These are phyloP conservation scores for Claviceps fusiformis DNA, from an alignment of 2,329 filamentous ascomycete species.

Conservation along the genomic window DNA sequence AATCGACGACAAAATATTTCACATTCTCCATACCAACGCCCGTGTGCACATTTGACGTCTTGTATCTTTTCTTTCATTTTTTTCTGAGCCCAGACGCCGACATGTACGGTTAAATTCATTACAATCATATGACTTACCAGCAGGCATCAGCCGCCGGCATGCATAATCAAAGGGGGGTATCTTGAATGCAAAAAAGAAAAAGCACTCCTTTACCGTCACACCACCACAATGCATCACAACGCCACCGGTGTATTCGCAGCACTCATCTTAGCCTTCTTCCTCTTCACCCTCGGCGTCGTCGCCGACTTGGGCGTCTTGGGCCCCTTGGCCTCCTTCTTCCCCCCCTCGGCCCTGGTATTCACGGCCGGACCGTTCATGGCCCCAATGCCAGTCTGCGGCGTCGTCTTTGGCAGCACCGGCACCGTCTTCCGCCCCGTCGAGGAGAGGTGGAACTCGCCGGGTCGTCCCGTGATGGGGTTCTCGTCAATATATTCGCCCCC, in stretches of 20 bases:
- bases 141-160: too few species aligned
- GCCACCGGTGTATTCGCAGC: slow-evolving; percentile 19
- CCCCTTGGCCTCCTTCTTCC: slow-evolving; percentile 33
- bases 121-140: too few species aligned
- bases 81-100: too few species aligned
- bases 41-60: too few species aligned
- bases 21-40: too few species aligned
- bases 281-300: slow-evolving; percentile 28
- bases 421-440: slow-evolving; percentile 42
- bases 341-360: slow-evolving; percentile 27
- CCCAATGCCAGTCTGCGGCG: slow-evolving; percentile 18
- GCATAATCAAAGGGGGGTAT: not conserved
- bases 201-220: not conserved
- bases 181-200: not conserved
- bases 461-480: slow-evolving; percentile 52
- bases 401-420: slow-evolving; percentile 19
- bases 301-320: slow-evolving; percentile 31
- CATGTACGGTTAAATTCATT: too few species aligned
- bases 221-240: slow-evolving; percentile 7
- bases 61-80: too few species aligned
- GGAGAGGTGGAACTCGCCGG: slow-evolving; percentile 51
- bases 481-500: slow-evolving; percentile 55
- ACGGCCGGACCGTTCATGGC: slow-evolving; percentile 22
- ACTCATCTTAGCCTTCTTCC: slow-evolving; percentile 34
- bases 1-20: too few species aligned